These are phyloP conservation scores for Calycina marina DNA, from an alignment of 2,329 filamentous ascomycete genomes.

Conservation along the genomic window DNA sequence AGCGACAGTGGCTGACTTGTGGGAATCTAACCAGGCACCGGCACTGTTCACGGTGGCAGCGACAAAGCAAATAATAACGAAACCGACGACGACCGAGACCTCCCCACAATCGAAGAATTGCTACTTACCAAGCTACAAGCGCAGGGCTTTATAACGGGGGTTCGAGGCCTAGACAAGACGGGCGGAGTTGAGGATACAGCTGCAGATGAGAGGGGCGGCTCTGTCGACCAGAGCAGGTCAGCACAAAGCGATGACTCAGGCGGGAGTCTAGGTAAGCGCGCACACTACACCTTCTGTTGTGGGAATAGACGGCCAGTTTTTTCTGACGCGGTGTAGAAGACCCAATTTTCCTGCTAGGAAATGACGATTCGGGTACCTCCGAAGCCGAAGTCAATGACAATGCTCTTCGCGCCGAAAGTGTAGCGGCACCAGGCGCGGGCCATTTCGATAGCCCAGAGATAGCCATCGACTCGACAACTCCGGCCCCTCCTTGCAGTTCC, in stretches of 20 bases:
- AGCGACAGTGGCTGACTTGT: slow-evolving; percentile 8
- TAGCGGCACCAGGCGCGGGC: slow-evolving; percentile 3
- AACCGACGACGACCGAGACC: slow-evolving; percentile 7
- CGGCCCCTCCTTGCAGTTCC: slow-evolving; percentile 7
- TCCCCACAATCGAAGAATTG: slow-evolving; percentile 10
- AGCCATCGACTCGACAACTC: slow-evolving; percentile 10
- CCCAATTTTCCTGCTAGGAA: slow-evolving; percentile 5
- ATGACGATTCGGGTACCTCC: slow-evolving; percentile 9
- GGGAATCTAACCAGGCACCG: slow-evolving; percentile 2
- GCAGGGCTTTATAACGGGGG: slow-evolving; percentile 7
- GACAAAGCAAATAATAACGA: slow-evolving; percentile 5
- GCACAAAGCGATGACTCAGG: slow-evolving; percentile 7
- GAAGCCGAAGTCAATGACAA: slow-evolving; percentile 8
- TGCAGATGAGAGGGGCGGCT: slow-evolving; percentile 6
- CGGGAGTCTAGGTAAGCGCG: slow-evolving; percentile 8
- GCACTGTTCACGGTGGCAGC: slow-evolving; percentile 1
- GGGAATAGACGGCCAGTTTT: slow-evolving; percentile 3
- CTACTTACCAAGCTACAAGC: slow-evolving; percentile 8
- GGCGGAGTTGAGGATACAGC: slow-evolving; percentile 6
- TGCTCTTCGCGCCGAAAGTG: slow-evolving; percentile 6
- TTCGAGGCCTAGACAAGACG: slow-evolving; percentile 5
- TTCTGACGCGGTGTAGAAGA: slow-evolving; percentile 5
- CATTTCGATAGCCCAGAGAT: slow-evolving; percentile 8
- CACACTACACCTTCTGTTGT: slow-evolving; percentile 6
- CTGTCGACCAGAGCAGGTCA: slow-evolving; percentile 7